Percentiles rank a stretch among this genome's conserved stretches.
These are phyloP conservation scores for Wickerhamomyces chaumierensis DNA, from an alignment of 805 yeast genomes.

Conservation along the genomic window DNA sequence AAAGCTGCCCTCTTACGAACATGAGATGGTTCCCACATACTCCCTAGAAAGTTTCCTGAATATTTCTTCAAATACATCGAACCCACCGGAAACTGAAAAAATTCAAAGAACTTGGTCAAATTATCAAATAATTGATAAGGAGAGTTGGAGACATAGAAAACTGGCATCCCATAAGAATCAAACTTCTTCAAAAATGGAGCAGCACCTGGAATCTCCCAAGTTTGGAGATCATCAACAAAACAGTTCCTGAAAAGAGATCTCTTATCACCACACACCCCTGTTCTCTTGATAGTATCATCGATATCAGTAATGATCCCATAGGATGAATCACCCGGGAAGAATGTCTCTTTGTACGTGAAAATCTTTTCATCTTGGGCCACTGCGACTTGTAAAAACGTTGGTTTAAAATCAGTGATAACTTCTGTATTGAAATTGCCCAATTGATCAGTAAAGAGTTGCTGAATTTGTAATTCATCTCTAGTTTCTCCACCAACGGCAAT, in stretches of 20 bases:
- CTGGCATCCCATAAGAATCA: conserved; percentile 27
- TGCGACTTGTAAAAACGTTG: conserved; percentile 44
- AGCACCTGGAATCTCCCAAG: conserved; percentile 69
- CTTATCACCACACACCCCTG: conserved; percentile 87
- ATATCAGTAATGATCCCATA: conserved; percentile 78
- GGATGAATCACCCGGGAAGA: conserved; percentile 35
- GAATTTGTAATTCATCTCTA: conserved; percentile 19
- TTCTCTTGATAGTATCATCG: conserved; percentile 85
- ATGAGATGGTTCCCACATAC: conserved; percentile 78
- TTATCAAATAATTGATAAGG: conserved; percentile 74
- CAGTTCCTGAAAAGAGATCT: conserved; percentile 72
- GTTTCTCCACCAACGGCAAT: conserved; percentile 46
- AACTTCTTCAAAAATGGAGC: conserved; percentile 50
- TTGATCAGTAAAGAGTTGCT: conserved; percentile 40
- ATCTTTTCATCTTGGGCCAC: conserved; percentile 36
- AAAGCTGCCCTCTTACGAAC: conserved; percentile 67
- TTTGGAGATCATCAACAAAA: conserved; percentile 50
- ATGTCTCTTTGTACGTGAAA: conserved; percentile 32
- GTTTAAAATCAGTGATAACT: conserved; percentile 45
- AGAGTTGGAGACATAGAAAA: conserved; percentile 91
- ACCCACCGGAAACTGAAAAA: conserved; percentile 58
- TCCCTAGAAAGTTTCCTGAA: conserved; percentile 65
- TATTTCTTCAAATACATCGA: conserved; percentile 84
- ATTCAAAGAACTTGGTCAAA: conserved; percentile 37
- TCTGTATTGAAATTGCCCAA: conserved; percentile 56